These are phyloP conservation scores for Cucurbita argyrosperma DNA, from an alignment of 306 rosid genomes.

Conservation along the genomic window DNA sequence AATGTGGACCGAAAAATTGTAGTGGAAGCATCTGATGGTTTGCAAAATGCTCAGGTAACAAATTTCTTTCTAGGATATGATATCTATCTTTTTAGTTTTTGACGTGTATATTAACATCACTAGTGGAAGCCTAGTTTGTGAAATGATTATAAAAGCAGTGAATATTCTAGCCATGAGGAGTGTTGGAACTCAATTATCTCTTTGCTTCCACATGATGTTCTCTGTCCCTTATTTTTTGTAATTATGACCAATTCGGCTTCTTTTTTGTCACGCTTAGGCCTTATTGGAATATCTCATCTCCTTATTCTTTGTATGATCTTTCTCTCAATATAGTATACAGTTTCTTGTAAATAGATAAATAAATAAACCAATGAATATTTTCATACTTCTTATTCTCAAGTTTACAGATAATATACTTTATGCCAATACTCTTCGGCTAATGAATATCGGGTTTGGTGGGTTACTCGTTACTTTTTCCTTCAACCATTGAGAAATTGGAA, in stretches of 20 bases:
- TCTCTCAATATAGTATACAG: neutral
- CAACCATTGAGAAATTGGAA: neutral
- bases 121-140: neutral
- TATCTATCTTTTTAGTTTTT: neutral
- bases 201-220: neutral
- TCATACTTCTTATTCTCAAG: neutral
- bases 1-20: slow-evolving; percentile 65
- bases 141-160: neutral
- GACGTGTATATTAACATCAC: neutral
- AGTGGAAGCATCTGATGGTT: slow-evolving; percentile 91
- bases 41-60: slow-evolving; percentile 74
- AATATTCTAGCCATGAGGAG: neutral
- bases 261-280: neutral
- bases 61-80: neutral
- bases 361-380: neutral
- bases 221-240: neutral
- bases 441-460: neutral
- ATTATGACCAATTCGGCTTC: neutral
- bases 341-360: neutral
- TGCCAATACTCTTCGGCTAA: neutral
- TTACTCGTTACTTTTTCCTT: neutral
- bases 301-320: neutral
- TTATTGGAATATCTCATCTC: neutral
- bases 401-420: neutral
- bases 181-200: neutral